These are phyloP conservation scores for Pseudogymnoascus sp. DNA, from an alignment of 2,329 filamentous ascomycete genomes.

Conservation along the genomic window DNA sequence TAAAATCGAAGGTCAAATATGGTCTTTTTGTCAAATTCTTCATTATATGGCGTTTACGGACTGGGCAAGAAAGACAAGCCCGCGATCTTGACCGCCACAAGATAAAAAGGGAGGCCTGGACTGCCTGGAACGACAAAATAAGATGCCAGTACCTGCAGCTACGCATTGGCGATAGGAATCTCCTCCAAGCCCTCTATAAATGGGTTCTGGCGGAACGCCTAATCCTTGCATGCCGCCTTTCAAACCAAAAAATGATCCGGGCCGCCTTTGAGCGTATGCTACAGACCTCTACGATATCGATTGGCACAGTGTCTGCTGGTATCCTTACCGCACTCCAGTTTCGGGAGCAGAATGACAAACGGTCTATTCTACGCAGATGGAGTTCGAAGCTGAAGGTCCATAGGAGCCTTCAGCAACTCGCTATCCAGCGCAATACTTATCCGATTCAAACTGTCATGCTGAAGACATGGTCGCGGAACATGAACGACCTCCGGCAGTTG, in stretches of 20 bases:
- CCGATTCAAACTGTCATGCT: slow-evolving; percentile 17
- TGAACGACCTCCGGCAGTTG: slow-evolving; percentile 19
- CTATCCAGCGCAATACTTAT: slow-evolving; percentile 17
- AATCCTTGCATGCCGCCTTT: slow-evolving; percentile 31
- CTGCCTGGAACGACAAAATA: slow-evolving; percentile 52
- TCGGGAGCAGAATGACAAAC: slow-evolving; percentile 18
- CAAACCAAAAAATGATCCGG: slow-evolving; percentile 31
- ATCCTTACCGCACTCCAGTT: slow-evolving; percentile 21
- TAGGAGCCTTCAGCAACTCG: slow-evolving; percentile 17
- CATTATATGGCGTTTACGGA: slow-evolving; percentile 39
- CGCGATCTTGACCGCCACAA: slow-evolving; percentile 40
- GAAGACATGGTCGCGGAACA: slow-evolving; percentile 17
- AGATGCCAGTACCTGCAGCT: slow-evolving; percentile 42
- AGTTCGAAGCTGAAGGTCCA: slow-evolving; percentile 16
- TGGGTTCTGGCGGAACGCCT: slow-evolving; percentile 47
- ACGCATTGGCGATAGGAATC: slow-evolving; percentile 46
- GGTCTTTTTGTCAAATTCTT: slow-evolving; percentile 39
- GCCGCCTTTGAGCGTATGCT: slow-evolving; percentile 33
- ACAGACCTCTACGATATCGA: slow-evolving; percentile 29
- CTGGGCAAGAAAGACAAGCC: slow-evolving; percentile 38
- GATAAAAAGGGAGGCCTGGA: slow-evolving; percentile 48
- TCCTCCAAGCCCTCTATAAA: slow-evolving; percentile 48
- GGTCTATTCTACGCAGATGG: slow-evolving; percentile 20
- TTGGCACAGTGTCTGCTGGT: slow-evolving; percentile 18
- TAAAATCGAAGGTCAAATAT: slow-evolving; percentile 36